phyloP scores from a whole-genome alignment of 257 asterid species.

The Coffea canephora region DNA sequence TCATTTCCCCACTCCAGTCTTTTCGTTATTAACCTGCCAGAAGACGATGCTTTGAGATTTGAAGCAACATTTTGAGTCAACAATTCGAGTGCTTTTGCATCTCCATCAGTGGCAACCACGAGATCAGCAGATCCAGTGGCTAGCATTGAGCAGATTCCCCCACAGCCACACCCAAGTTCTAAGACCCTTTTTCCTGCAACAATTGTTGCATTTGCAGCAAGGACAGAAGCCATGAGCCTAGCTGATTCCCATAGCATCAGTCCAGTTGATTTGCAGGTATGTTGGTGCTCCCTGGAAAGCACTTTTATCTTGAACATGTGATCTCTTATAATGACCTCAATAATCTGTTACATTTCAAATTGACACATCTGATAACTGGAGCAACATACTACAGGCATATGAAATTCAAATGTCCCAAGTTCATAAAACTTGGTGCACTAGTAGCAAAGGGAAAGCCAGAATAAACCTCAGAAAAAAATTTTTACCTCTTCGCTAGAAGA shows the following conservation, averaged over 20 bases:
- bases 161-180: constrained; percentile 89
- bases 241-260: constrained; percentile 98
- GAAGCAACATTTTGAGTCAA: constrained; percentile 52
- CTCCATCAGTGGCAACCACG: constrained; percentile 92
- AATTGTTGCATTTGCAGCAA: constrained; percentile 59
- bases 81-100: constrained; percentile 60
- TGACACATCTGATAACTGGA: neutral
- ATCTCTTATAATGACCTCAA: constrained; percentile 46
- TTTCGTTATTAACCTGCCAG: constrained; percentile 33
- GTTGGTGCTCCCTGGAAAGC: constrained; percentile 78
- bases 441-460: neutral
- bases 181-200: constrained; percentile 64
- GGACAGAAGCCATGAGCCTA: constrained; percentile 70
- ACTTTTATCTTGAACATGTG: constrained; percentile 66
- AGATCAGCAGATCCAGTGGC: constrained; percentile 63
- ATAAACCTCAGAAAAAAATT: constrained; percentile 8
- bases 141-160: constrained; percentile 85
- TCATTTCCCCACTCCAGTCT: constrained; percentile 76
- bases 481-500: constrained; percentile 72
- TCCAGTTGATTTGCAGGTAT: constrained; percentile 92
- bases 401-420: neutral
- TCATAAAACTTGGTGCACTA: neutral
- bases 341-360: constrained; percentile 34
- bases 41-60: constrained; percentile 46
- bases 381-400: neutral